Percentiles rank a stretch among this genome's conserved stretches.
Conservation (phyloP, 2,329 filamentous ascomycete species). For the Hysterium pulicare region DNA sequence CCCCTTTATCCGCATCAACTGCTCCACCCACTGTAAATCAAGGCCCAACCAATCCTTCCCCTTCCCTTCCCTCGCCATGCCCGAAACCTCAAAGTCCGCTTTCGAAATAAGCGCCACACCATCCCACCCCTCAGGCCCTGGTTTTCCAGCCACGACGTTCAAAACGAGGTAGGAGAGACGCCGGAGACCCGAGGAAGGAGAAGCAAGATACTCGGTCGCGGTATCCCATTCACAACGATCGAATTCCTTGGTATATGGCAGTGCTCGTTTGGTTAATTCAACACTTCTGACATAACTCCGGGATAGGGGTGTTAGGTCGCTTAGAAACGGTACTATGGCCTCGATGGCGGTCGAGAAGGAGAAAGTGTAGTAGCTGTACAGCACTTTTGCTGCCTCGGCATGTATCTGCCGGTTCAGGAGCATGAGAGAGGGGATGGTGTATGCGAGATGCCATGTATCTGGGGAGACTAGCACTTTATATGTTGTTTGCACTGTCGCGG, state of each 20-base stretch:
- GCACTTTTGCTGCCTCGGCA: conserved; percentile 53
- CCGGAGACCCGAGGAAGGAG: conserved; percentile 23
- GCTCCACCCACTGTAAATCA: conserved; percentile 55
- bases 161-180: conserved; percentile 39
- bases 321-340: conserved; percentile 58
- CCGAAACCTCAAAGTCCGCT: conserved; percentile 22
- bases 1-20: conserved; percentile 51
- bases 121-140: conserved; percentile 47
- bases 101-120: conserved; percentile 32
- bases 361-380: conserved; percentile 58
- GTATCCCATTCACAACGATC: conserved; percentile 54
- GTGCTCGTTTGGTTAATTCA: conserved; percentile 54
- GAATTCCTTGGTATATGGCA: conserved; percentile 54
- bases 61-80: conserved; percentile 25
- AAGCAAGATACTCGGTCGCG: conserved; percentile 49
- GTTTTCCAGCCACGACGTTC: conserved; percentile 55
- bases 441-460: conserved; percentile 47
- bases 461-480: conserved; percentile 50
- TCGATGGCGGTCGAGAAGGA: conserved; percentile 60
- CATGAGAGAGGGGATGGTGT: conserved; percentile 28
- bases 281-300: conserved; percentile 50
- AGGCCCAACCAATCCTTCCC: conserved; percentile 20
- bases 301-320: conserved; percentile 52
- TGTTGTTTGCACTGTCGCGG: conserved; percentile 51
- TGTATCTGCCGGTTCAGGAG: conserved; percentile 41